phyloP scores from a whole-genome alignment of 495 filamentous ascomycete genomes.

The Hamigera avellanea region DNA sequence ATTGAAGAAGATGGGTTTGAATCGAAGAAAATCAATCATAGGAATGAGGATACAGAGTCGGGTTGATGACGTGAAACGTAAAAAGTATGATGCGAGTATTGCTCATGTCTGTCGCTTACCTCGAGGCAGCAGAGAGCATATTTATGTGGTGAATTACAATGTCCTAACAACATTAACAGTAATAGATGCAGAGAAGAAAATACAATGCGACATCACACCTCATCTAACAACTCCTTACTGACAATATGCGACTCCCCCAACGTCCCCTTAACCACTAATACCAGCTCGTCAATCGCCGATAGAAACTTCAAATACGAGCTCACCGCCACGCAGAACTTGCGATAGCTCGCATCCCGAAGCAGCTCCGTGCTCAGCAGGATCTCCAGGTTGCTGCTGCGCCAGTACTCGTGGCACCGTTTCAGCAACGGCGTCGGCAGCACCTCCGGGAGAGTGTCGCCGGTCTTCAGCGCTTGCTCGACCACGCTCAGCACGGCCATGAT shows the following conservation, averaged over 20 bases:
- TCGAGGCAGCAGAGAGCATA: too few species aligned
- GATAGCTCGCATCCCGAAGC: conserved; percentile 26
- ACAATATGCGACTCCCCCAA: conserved; percentile 33
- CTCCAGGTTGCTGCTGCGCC: conserved; percentile 12
- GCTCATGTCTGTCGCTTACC: too few species aligned
- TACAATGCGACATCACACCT: too few species aligned
- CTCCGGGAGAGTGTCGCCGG: conserved; percentile 30
- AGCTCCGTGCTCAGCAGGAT: conserved; percentile 15
- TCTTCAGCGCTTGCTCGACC: conserved; percentile 29
- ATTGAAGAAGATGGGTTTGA: too few species aligned
- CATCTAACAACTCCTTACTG: conserved; percentile 1
- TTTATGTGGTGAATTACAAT: too few species aligned
- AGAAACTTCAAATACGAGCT: conserved; percentile 28
- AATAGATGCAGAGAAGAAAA: too few species aligned
- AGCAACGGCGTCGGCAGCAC: conserved; percentile 28
- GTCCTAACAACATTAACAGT: too few species aligned
- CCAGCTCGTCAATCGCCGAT: conserved; percentile 25
- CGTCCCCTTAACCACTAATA: conserved; percentile 29
- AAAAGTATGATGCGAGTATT: too few species aligned
- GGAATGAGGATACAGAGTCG: too few species aligned
- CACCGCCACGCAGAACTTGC: conserved; percentile 27
- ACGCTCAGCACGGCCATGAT: conserved; percentile 30
- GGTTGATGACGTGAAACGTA: too few species aligned
- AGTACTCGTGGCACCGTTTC: conserved; percentile 20
- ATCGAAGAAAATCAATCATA: too few species aligned